Evolutionary conservation across 139 green algal species (phyloP), one percentile per base, ranked within the genome.

Genomic region (Diplosphaera chodatii): DNA sequence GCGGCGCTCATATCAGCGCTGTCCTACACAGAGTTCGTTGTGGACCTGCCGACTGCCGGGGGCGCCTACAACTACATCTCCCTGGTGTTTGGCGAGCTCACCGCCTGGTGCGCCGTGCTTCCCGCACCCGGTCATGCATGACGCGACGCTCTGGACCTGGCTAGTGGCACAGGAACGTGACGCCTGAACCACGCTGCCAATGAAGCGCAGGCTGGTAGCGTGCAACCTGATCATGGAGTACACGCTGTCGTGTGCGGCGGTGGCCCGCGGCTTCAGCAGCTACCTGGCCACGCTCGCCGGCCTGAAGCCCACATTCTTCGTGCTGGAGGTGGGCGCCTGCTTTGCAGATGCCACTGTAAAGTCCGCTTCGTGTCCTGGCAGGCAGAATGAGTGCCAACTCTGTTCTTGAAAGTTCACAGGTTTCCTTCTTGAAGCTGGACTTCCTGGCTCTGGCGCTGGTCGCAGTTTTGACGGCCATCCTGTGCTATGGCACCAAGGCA

Each of bases 141-240:
- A n/a, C n/a, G n/a, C n/a, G n/a, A n/a, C n/a, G n/a, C n/a, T n/a
- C n/a, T n/a, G n/a, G n/a, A n/a, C n/a, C n/a, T n/a, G n/a, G n/a
- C n/a, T n/a, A n/a, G n/a, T n/a, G n/a, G n/a, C n/a, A n/a, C n/a
- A n/a, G n/a, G n/a, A n/a, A n/a, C n/a, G n/a, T n/a, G n/a, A n/a
- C n/a, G n/a, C n/a, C n/a, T n/a, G n/a, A n/a, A n/a, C n/a, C n/a
- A n/a, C n/a, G n/a, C n/a, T n/a, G n/a, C n/a, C n/a, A n/a, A n/a
- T n/a, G n/a, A n/a, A 29, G 15, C 63, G 32, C 74, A 89, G 85
- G 78, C 84, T 92, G 16, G 84, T 82, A 1, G 91, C 81, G 4
- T 91, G 84, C 66, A 93, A 92, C 78, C 84, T 97, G 55, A 74
- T 91, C 1, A 74, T 97, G 68, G 92, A 97, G 78, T 96, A 93